Conservation (phyloP, 805 yeast genomes). For the Nakazawaea holstii region DNA sequence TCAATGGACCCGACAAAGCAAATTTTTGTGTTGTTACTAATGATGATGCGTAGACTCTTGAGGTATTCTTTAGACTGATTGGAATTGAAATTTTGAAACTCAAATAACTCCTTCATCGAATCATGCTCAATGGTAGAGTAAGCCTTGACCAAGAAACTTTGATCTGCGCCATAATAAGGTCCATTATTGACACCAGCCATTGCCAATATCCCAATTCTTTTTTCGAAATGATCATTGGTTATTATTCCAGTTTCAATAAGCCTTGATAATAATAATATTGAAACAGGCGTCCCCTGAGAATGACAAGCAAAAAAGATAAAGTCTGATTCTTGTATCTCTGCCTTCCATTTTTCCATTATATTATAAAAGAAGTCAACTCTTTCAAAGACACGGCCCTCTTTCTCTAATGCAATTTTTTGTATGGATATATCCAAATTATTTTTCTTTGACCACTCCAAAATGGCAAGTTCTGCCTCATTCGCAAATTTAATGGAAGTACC, state of each 20-base stretch:
- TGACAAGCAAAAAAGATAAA: slow-evolving; percentile 89
- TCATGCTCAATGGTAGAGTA: slow-evolving; percentile 88
- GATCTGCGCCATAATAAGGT: slow-evolving; percentile 88
- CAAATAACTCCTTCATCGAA: slow-evolving; percentile 80
- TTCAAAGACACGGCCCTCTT: slow-evolving; percentile 85
- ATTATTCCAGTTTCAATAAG: slow-evolving; percentile 58
- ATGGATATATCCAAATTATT: slow-evolving; percentile 42
- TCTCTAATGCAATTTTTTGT: slow-evolving; percentile 91
- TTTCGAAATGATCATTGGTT: slow-evolving; percentile 27
- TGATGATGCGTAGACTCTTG: slow-evolving; percentile 58
- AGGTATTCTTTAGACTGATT: slow-evolving; percentile 66
- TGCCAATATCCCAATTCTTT: slow-evolving; percentile 66
- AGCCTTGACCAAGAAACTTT: slow-evolving; percentile 76
- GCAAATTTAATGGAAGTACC: slow-evolving; percentile 93
- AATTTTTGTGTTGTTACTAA: slow-evolving; percentile 68
- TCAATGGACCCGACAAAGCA: slow-evolving; percentile 85
- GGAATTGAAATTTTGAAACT: slow-evolving; percentile 74
- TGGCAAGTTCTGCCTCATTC: slow-evolving; percentile 79
- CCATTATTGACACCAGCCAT: slow-evolving; percentile 98
- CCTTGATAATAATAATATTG: slow-evolving; percentile 70
- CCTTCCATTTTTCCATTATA: slow-evolving; percentile 61
- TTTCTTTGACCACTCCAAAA: slow-evolving; percentile 60
- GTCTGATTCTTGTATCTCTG: slow-evolving; percentile 51
- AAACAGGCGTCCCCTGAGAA: slow-evolving; percentile 94
- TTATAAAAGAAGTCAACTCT: slow-evolving; percentile 78